Evolutionary conservation across 1,139 yeast species (phyloP), one percentile per base, ranked within the genome.

Genomic region (Geotrichum cucujoidarum): DNA sequence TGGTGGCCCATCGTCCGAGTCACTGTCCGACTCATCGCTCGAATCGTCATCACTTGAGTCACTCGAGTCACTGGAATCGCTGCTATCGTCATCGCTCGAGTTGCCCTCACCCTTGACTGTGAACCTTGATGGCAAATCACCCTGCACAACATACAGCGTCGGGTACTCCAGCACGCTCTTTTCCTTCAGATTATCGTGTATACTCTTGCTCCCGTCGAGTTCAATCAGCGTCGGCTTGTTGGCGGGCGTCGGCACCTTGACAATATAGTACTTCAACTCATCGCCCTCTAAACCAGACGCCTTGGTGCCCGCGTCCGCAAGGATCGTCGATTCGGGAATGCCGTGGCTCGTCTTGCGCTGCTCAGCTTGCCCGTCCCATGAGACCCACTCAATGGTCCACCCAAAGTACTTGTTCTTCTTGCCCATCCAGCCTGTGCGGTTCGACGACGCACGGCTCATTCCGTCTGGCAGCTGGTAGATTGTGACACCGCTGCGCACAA

Each of bases 321-420:
- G 24, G 14, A 35, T 31, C n/a, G 43, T 36, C 2, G 41, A 45
- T 38, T 47, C 50, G 4, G 48, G 38, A 4, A 50, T 34, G 8
- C 31, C 43, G 32, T 50, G 49, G n/a, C 30, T 25, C 24, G 25
- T 16, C 24, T 40, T 40, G 32, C 7, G 21, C 11, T 13, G 40
- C 31, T 27, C 40, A n/a, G 18, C 20, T 34, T 22, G 36, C n/a
- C 41, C 43, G 7, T 29, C 40, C 39, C 39, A 38, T 6, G 35
- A 31, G n/a, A 78, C 63, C 85, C 89, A 83, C 61, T 89, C 95
- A 0, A 88, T 65, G 0, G 95, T 83, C 96, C 97, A 89, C 18
- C 76, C 76, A 62, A 52, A 58, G 40, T 77, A 83, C 24, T 76
- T 65, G 40, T 80, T 77, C 55, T 73, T 69, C 56, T 77, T 76